Evolutionary conservation across 2,329 filamentous ascomycete species (phyloP).

Genomic region (Penicillium crustosum): DNA sequence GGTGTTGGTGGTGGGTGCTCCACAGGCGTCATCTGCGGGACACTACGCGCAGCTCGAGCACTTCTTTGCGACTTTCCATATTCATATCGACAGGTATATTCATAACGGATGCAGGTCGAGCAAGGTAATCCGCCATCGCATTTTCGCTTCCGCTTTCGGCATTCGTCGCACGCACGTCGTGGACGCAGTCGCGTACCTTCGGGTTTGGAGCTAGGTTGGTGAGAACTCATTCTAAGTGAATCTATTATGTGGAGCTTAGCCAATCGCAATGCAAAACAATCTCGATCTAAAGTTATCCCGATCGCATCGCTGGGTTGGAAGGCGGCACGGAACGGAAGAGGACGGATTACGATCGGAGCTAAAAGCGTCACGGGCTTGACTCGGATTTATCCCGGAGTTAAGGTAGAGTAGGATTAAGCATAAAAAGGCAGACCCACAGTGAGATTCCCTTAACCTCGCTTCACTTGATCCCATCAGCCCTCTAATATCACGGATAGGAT

Average conservation of each 20-base stretch:
- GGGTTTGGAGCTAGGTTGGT: neutral
- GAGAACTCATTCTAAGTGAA: neutral
- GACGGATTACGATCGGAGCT: neutral
- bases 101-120: slow-evolving; percentile 20
- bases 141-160: slow-evolving; percentile 18
- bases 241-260: neutral
- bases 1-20: neutral
- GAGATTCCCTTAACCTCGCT: too few relatives aligned
- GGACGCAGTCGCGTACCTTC: neutral
- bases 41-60: slow-evolving; percentile 36
- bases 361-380: neutral
- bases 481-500: too few relatives aligned
- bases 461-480: too few relatives aligned
- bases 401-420: neutral
- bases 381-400: neutral
- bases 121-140: slow-evolving; percentile 21
- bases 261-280: neutral
- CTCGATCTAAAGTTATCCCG: neutral
- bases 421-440: too few relatives aligned
- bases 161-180: neutral
- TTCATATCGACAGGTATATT: slow-evolving; percentile 18
- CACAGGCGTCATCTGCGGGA: neutral
- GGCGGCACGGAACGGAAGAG: neutral
- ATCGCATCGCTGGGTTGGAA: neutral
- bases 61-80: slow-evolving; percentile 29